Base-by-base conservation (phyloP, 2,329 filamentous ascomycete genomes). In the Aspergillus chevalieri region DNA sequence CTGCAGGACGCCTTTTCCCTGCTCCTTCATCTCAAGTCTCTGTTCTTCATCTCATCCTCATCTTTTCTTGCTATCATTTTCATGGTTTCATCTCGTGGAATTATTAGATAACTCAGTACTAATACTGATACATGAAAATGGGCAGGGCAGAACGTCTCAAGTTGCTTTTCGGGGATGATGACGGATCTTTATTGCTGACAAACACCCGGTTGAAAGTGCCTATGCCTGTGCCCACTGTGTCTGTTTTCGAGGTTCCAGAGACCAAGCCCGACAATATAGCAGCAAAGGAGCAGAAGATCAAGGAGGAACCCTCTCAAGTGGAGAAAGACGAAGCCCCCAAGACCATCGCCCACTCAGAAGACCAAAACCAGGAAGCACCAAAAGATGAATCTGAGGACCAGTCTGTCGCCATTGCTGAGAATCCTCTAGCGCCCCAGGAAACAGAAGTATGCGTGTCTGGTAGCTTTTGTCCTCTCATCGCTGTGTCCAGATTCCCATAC, bases 401-500 rank as follows among this genome's bases (percentile, higher is more conserved):
- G 7, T 30, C 3, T 30, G 26, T 5, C 9, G 10, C 26, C 26
- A 30, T 12, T 30, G 8, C 12, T 30, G 34, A 38, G 14, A n/a
- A 39, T 12, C n/a, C 17, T 3, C n/a, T 34, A 46, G 21, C 19
- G 22, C 24, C 47, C 33, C 33, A 47, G 44, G 47, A 47, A 15
- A 10, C 49, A 47, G 33, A 43, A 14, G 12, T 39, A 42, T 14
- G 42, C 12, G 26, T 53, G 24, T 50, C 55, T 26, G 56, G 58
- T 8, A 59, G 57, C 12, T 75, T 74, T 54, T 75, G 69, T 49
- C 69, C 70, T 5, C 60, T 72, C 24, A 42, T 61, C 8, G 64
- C 70, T 15, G 61, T 74, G 6, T 64, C 65, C 12, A 69, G 68
- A 36, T 73, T 69, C 46, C 72, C 73, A 3, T 74, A 75, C 60